A percentile compares a stretch with the other conserved stretches of the same genome.
Conservation (phyloP, 352 stramenopile species). For the Phytophthora lateralis region DNA sequence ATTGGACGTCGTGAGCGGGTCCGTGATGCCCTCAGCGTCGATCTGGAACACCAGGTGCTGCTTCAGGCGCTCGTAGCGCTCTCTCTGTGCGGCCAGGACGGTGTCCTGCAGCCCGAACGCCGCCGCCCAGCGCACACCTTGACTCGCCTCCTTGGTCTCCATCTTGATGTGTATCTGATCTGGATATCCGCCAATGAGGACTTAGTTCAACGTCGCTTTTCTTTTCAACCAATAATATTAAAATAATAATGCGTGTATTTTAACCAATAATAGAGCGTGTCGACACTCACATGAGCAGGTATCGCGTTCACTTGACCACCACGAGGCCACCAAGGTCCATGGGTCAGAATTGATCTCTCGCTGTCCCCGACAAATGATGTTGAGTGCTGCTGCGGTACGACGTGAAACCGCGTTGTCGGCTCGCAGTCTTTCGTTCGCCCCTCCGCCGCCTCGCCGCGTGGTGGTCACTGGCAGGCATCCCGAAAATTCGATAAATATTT, state of each 20-base stretch:
- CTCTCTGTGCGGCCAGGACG: slow-evolving; percentile 28
- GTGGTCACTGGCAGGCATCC: slow-evolving; percentile 95
- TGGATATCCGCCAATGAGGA: slow-evolving; percentile 13
- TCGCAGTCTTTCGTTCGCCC: slow-evolving; percentile 52
- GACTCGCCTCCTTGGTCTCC: slow-evolving; percentile 7
- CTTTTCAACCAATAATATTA: slow-evolving; percentile 2
- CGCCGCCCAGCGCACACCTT: slow-evolving; percentile 22
- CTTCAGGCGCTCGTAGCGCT: slow-evolving; percentile 63
- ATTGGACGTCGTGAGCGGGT: slow-evolving; percentile 43
- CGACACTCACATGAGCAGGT: neutral
- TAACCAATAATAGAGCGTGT: no score
- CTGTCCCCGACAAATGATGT: neutral
- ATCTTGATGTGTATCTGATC: slow-evolving; percentile 8
- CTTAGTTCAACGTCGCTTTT: neutral
- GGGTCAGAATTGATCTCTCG: neutral
- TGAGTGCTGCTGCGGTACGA: neutral
- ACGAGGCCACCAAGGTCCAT: neutral
- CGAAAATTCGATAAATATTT: no score
- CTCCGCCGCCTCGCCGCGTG: slow-evolving; percentile 80
- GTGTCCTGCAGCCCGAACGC: slow-evolving; percentile 31
- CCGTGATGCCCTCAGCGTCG: slow-evolving; percentile 49
- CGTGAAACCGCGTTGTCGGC: neutral
- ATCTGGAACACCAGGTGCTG: slow-evolving; percentile 71
- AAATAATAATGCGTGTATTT: neutral
- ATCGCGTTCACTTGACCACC: neutral